These are phyloP conservation scores for Dendrobium catenatum DNA, from an alignment of 106 monocot genomes.

Conservation along the genomic window DNA sequence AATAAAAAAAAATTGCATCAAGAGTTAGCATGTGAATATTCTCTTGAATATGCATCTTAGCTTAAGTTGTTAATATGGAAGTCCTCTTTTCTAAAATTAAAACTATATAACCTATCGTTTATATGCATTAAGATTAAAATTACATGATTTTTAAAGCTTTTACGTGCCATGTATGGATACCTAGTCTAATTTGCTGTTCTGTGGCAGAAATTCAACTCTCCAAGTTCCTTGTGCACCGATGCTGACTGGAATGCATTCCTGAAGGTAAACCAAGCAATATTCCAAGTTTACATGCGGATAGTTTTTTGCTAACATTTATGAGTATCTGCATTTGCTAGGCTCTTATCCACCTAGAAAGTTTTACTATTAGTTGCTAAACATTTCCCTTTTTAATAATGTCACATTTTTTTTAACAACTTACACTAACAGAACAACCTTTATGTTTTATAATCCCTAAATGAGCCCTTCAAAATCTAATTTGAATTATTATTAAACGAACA, in stretches of 20 bases:
- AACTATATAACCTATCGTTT: too few species aligned
- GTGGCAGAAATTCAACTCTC: slow-evolving; percentile 85
- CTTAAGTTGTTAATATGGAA: too few species aligned
- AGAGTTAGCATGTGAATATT: too few species aligned
- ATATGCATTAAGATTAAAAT: too few species aligned
- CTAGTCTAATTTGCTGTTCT: slow-evolving; percentile 11
- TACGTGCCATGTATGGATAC: neutral
- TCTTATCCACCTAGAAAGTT: neutral
- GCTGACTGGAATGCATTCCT: slow-evolving; percentile 76
- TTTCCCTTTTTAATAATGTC: neutral
- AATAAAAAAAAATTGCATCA: too few species aligned
- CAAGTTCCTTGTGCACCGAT: slow-evolving; percentile 66
- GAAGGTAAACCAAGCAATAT: slow-evolving; percentile 41
- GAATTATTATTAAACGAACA: neutral
- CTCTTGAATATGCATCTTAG: too few species aligned
- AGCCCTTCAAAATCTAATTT: neutral
- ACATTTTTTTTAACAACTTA: neutral
- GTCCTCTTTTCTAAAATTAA: too few species aligned
- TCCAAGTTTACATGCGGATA: neutral
- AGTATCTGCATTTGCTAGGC: neutral
- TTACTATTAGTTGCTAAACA: neutral
- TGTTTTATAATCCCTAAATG: neutral
- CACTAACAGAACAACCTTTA: neutral
- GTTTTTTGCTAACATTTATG: neutral
- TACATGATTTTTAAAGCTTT: too few species aligned